These are phyloP conservation scores for Suillus sp. DNA, from an alignment of 768 basidiomycete genomes.

Conservation along the genomic window DNA sequence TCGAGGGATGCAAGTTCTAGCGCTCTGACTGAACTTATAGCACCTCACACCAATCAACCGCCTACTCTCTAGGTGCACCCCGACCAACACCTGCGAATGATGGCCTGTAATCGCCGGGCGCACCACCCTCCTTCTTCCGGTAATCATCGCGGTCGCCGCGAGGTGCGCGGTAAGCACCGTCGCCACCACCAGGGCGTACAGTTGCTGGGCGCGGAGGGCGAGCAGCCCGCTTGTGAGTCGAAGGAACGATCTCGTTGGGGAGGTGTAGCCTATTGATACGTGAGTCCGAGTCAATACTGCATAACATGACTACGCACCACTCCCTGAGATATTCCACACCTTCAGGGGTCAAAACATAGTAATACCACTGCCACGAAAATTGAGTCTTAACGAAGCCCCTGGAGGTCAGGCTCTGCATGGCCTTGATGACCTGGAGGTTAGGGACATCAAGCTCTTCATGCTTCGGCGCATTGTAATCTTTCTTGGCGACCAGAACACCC, in stretches of 20 bases:
- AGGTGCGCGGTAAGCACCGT: constrained; percentile 82
- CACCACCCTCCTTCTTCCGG: constrained; percentile 83
- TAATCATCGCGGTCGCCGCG: constrained; percentile 91
- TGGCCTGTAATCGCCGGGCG: constrained; percentile 87
- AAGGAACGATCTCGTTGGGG: constrained; percentile 92
- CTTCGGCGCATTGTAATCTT: constrained; percentile 97
- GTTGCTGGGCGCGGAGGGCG: constrained; percentile 84
- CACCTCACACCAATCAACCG: not conserved
- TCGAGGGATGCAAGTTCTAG: constrained; percentile 5
- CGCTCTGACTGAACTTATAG: constrained; percentile 7
- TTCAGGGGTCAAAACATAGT: constrained; percentile 95
- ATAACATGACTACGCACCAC: constrained; percentile 46
- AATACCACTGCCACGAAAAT: constrained; percentile 99
- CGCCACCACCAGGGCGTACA: constrained; percentile 68
- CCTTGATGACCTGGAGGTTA: constrained; percentile 72
- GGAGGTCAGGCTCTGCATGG: constrained; percentile 67
- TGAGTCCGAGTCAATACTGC: constrained; percentile 1
- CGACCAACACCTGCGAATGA: constrained; percentile 88
- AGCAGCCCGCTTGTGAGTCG: constrained; percentile 95
- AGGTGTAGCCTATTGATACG: constrained; percentile 75
- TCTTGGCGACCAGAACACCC: constrained; percentile 99
- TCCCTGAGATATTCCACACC: constrained; percentile 97
- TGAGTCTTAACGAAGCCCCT: constrained; percentile 96
- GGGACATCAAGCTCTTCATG: constrained; percentile 86
- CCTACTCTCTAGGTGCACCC: constrained; percentile 75